These are phyloP conservation scores for Phaeophleospora eucalypticola DNA, from an alignment of 2,329 filamentous ascomycete species.

Conservation along the genomic window DNA sequence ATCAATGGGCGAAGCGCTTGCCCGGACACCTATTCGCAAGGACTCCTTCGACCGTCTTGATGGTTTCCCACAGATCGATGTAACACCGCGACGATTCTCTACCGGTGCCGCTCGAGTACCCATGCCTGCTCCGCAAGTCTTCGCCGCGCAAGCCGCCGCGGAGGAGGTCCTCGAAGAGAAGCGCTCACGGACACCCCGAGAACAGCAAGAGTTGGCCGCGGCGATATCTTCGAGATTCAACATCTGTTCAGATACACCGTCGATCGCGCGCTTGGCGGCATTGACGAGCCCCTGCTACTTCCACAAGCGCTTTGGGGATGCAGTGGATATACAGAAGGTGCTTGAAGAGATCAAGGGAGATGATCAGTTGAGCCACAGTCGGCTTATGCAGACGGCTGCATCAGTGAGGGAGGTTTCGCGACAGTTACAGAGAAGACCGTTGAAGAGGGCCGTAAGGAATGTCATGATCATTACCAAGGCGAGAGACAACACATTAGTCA, in stretches of 20 bases:
- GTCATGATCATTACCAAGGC: conserved; percentile 99
- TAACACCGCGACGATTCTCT: conserved; percentile 31
- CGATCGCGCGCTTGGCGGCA: conserved; percentile 53
- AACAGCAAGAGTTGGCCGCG: conserved; percentile 24
- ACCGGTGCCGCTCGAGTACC: conserved; percentile 32
- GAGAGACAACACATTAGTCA: conserved; percentile 86
- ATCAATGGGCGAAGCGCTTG: conserved; percentile 29
- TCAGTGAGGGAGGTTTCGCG: conserved; percentile 93
- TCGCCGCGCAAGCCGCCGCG: conserved; percentile 27
- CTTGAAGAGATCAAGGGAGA: conserved; percentile 88
- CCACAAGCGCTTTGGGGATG: conserved; percentile 93
- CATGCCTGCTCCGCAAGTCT: conserved; percentile 30
- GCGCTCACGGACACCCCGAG: conserved; percentile 22
- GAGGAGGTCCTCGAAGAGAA: conserved; percentile 28
- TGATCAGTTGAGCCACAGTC: conserved; percentile 87
- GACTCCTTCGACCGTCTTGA: conserved; percentile 32
- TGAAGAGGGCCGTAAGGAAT: conserved; percentile 85
- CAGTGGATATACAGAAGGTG: conserved; percentile 90
- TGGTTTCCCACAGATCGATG: conserved; percentile 26
- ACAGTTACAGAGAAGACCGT: conserved; percentile 85
- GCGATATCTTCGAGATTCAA: conserved; percentile 27
- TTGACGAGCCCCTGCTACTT: conserved; percentile 95
- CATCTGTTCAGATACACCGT: conserved; percentile 26
- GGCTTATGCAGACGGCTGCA: conserved; percentile 90
- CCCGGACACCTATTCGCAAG: conserved; percentile 26